Evolutionary conservation across 1,284 basidiomycete genomes (phyloP).

Genomic region (Cutaneotrichosporon curvatum): DNA sequence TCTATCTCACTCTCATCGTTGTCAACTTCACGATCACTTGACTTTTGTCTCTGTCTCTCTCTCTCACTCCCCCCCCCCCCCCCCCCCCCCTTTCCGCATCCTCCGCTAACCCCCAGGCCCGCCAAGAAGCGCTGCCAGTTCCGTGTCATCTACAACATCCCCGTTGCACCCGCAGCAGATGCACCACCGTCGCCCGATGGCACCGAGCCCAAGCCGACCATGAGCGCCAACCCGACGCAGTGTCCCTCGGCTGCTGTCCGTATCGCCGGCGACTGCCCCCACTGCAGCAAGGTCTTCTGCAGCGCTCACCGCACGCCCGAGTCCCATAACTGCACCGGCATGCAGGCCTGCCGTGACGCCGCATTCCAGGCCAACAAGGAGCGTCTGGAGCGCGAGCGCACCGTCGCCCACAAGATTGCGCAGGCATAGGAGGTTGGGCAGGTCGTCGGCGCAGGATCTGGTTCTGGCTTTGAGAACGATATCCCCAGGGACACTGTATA

Average conservation of each 20-base stretch:
- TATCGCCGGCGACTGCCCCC: conserved; percentile 47
- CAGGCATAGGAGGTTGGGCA: conserved; percentile 38
- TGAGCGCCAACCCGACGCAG: conserved; percentile 41
- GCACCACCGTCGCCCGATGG: conserved; percentile 16
- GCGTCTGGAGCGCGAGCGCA: conserved; percentile 45
- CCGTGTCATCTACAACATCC: conserved; percentile 46
- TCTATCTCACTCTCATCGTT: too few relatives aligned
- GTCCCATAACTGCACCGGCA: conserved; percentile 45
- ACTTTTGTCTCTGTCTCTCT: too few relatives aligned
- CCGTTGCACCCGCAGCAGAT: conserved; percentile 21
- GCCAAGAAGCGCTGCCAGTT: conserved; percentile 46
- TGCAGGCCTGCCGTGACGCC: conserved; percentile 47
- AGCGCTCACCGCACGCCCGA: conserved; percentile 46
- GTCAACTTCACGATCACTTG: too few relatives aligned
- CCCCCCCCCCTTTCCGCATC: too few relatives aligned
- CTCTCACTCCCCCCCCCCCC: too few relatives aligned
- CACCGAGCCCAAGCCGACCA: conserved; percentile 19
- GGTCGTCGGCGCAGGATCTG: too few relatives aligned
- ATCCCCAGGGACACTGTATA: conserved; percentile 12
- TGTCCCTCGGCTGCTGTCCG: conserved; percentile 44
- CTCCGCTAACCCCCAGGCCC: conserved; percentile 27
- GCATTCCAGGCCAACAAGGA: conserved; percentile 49
- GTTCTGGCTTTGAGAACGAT: too few relatives aligned
- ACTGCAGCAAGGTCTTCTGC: conserved; percentile 46
- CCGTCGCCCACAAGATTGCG: conserved; percentile 45